Evolutionary conservation across 1,139 yeast species (phyloP), one percentile per base, ranked within the genome.

Genomic region (Arxiozyma bovina): DNA sequence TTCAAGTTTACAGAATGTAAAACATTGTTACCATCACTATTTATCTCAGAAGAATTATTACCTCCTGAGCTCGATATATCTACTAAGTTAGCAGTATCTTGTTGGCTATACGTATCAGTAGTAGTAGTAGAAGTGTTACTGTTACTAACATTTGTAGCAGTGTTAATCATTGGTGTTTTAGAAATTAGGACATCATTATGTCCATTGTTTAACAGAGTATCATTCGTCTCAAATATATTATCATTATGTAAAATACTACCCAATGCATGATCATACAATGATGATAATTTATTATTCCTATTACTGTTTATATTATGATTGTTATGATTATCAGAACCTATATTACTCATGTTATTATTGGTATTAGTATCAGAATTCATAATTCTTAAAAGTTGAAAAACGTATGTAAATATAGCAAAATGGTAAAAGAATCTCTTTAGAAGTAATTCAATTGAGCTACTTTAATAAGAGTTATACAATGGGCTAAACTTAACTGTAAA

Each of bases 211-310:
- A 46, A 17, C 1, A 46, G 20, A 22, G 49, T 15, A 18, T 48
- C 48, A 53, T 45, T 17, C 7, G 20, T 40, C 23, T 23, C 27
- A 48, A 62, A 61, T 17, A 58, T 48, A 21, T 58, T 55, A 42
- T 58, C 56, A 6, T 63, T 61, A 40, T 61, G 60, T 42, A 64
- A 49, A 21, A 64, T 61, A 47, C 62, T 59, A 27, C 61, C 65
- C 20, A 64, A 55, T 23, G 63, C 67, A 15, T 62, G 64, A 45
- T 62, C 64, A 53, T 63, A 58, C 21, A 63, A 52, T 20, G 54
- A 47, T 20, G 60, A 57, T 17, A 59, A 23, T 40, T 56, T 55
- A n/a, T 27, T 45, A 8, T 41, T 30, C 15, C 8, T 38, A 17
- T 17, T 41, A n/a, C 3, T 34, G 9, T 43, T 22, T 15, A 20